Percentiles rank a stretch among this genome's conserved stretches.
Evolutionary conservation across 352 stramenopile species (phyloP).

Genomic region (Pythium dissimile): DNA sequence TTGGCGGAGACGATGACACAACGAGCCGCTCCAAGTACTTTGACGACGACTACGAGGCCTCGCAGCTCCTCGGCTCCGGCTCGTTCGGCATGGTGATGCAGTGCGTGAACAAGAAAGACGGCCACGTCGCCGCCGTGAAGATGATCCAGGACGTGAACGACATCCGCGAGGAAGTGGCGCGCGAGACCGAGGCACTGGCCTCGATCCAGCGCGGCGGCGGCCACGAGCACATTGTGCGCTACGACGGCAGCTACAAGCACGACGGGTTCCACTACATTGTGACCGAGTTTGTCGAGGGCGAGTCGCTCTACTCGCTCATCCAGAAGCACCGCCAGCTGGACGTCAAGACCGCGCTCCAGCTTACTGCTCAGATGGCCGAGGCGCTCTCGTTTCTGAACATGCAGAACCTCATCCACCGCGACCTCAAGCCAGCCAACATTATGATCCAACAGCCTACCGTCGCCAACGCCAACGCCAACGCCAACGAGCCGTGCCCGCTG

Average conservation of each 20-base stretch:
- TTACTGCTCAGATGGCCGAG: conserved; percentile 59
- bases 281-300: conserved; percentile 64
- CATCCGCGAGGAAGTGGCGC: conserved; percentile 49
- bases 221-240: conserved; percentile 61
- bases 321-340: conserved; percentile 48
- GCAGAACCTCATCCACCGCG: conserved; percentile 67
- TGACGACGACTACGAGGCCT: conserved; percentile 65
- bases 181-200: conserved; percentile 54
- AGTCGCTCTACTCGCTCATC: conserved; percentile 70
- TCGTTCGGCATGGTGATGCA: conserved; percentile 85
- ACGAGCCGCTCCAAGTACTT: conserved; percentile 23
- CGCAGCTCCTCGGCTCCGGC: conserved; percentile 55
- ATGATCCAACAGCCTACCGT: conserved; percentile 34
- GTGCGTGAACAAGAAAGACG: conserved; percentile 63
- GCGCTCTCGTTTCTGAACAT: conserved; percentile 67
- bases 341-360: conserved; percentile 37
- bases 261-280: conserved; percentile 84
- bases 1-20: neutral
- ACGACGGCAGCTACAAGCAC: conserved; percentile 60
- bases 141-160: conserved; percentile 65
- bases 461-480: neutral
- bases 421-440: conserved; percentile 89
- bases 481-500: conserved; percentile 12
- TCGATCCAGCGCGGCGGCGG: conserved; percentile 52
- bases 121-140: conserved; percentile 66